Evolutionary conservation across 208 protist species (phyloP), one percentile per base, ranked within the genome.

Genomic region (Crithidia expoeki): DNA sequence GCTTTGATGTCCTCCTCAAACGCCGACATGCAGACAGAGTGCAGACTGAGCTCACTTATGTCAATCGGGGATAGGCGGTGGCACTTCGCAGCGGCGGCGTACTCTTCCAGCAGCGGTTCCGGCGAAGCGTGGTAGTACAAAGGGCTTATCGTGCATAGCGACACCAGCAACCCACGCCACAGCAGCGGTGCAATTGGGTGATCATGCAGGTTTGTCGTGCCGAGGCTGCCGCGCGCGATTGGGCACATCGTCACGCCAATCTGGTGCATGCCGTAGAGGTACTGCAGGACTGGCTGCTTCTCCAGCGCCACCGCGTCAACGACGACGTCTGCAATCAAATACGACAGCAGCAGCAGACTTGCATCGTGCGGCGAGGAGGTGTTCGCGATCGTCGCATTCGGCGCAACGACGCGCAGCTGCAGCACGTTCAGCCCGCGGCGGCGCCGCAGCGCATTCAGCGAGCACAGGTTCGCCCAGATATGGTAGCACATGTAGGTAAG

Each of bases 381-480:
- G 68, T 83, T 76, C 33, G 85, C 40, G 25, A 90, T 67, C 21
- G 69, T 65, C 27, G 82, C 85, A 21, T 85, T 87, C 57, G 98
- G 87, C 28, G 68, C 68, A 47, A 74, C 38, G 19, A 73, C 61
- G 40, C 99, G 94, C 14, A 99, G 86, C 47, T 89, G 74, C 57
- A 99, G 96, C 16, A 87, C 94, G 71, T 98, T 98, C 28, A 98
- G 69, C 32, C 94, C 90, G 23, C 88, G 83, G 0, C 82, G 75
- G 0, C 75, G 71, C 53, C 98, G 87, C 44, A 99, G 90, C 25
- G 90, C 76, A 79, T 99, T 99, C 14, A 99, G 93, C 1, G 90
- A 87, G 62, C 81, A 80, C 10, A 99, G 66, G 83, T 99, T 99
- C 17, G 98, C 96, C 86, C 98, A 99, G 28, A 99, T 86, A 82